Base-by-base conservation (phyloP, 805 yeast species). In the Wickerhamiella sorbophila region DNA sequence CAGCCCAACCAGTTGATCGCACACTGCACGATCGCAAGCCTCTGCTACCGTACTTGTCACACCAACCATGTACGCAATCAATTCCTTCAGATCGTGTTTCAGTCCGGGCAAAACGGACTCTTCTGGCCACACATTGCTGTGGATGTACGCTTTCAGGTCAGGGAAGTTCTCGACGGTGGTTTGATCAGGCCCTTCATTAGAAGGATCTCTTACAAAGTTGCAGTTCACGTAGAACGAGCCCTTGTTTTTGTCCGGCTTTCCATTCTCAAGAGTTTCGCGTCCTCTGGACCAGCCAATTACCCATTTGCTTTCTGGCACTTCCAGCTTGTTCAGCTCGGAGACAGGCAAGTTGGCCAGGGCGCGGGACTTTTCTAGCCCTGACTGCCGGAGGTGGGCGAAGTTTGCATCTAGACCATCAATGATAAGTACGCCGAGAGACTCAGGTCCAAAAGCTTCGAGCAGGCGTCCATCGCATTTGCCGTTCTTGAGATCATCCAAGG, bases 211-310 rank as follows among this genome's bases (percentile, higher is more conserved):
- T 47, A 66, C 71, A 49, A 73, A 74, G 2, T 77, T 68, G 56
- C 80, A 75, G 50, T 74, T 75, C 41, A 71, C 65, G 50, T 75
- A 75, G 48, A 58, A 75, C 2, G 78, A 72, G 5, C 79, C 81
- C 50, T 75, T 75, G 40, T 65, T 58, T 22, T 49, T 51, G 50
- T 75, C 79, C 1, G 71, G 71, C 33, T 57, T 46, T 2, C 72
- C 73, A 29, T 58, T 55, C 1, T 62, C 62, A 29, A 75, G 60
- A 27, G 55, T 64, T 48, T 75, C 80, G 40, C 66, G 69, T 0
- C 79, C 79, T 19, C 72, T 54, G 6, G 79, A 73, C 79, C 79
- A 75, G 1, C 79, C 81, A 1, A 71, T 69, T 5, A 72, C 57
- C 70, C 74, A 75, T 47, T 55, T 59, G 0, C 74, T 66, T 40